A percentile compares a stretch with the other conserved stretches of the same genome.
Conservation (phyloP, 768 basidiomycete species). For the Leccinellum rugosiceps region DNA sequence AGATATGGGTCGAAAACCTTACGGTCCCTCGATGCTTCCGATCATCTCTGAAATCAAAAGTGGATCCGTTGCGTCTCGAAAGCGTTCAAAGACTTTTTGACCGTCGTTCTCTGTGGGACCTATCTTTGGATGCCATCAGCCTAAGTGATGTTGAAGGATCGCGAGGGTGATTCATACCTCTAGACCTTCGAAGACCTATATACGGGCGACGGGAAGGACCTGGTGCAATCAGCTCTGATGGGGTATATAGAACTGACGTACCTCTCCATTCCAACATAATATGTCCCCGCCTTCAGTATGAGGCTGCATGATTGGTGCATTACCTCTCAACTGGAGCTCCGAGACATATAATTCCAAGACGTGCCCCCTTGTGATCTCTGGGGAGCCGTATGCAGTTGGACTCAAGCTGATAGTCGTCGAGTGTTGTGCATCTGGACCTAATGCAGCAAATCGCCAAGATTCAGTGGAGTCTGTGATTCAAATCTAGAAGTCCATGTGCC, state of each 20-base stretch:
- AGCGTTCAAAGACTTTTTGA: conserved; percentile 40
- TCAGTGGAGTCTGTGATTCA: not conserved
- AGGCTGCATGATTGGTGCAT: conserved; percentile 58
- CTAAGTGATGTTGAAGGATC: not conserved
- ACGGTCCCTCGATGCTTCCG: conserved; percentile 78
- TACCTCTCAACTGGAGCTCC: conserved; percentile 71
- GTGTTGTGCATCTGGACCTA: conserved; percentile 68
- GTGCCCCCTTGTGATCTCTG: conserved; percentile 20
- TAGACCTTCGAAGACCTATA: conserved; percentile 75
- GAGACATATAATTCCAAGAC: conserved; percentile 60
- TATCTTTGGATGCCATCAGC: conserved; percentile 42
- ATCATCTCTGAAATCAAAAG: conserved; percentile 52
- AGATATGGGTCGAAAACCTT: conserved; percentile 33
- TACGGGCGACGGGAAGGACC: not conserved
- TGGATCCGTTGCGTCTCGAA: conserved; percentile 23
- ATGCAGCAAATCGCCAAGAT: not conserved
- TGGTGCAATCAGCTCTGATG: not conserved
- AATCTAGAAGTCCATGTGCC: not conserved
- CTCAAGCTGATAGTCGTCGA: conserved; percentile 23
- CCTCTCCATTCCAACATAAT: conserved; percentile 89
- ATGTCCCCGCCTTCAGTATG: conserved; percentile 55
- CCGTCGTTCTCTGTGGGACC: conserved; percentile 69
- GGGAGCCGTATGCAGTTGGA: not conserved
- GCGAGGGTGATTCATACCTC: conserved; percentile 41
- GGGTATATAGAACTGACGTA: conserved; percentile 25